Percentiles rank a stretch among this genome's conserved stretches.
These are phyloP conservation scores for Acer saccharum DNA, from an alignment of 345 rosid genomes.

Conservation along the genomic window DNA sequence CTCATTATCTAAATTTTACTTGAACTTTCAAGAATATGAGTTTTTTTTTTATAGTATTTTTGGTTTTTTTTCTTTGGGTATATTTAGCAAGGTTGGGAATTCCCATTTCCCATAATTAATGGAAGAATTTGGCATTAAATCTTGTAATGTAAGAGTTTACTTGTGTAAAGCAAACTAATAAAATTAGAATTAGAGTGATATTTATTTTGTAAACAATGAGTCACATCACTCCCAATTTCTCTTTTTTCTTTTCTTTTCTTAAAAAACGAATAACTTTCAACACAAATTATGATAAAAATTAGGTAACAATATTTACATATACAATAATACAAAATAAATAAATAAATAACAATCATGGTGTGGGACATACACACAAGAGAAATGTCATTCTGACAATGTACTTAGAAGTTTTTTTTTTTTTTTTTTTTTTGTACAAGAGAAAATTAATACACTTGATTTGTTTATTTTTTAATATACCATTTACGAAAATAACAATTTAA, in stretches of 20 bases:
- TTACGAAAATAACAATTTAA: too few relatives aligned
- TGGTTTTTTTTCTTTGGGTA: too few relatives aligned
- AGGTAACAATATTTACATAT: background rate
- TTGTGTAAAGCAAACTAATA: background rate
- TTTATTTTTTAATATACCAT: too few relatives aligned
- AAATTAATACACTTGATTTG: background rate
- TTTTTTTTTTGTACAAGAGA: constrained; percentile 22
- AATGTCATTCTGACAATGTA: background rate
- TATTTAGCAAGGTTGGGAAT: too few relatives aligned
- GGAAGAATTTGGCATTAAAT: background rate
- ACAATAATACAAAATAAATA: background rate
- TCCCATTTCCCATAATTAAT: background rate
- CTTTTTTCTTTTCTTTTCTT: background rate
- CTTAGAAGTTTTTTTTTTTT: constrained; percentile 15
- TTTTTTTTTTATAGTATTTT: too few relatives aligned
- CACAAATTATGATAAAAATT: too few relatives aligned
- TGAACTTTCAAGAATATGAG: too few relatives aligned
- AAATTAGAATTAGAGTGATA: background rate
- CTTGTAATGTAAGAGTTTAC: background rate
- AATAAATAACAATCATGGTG: background rate
- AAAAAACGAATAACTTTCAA: background rate
- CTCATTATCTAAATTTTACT: too few relatives aligned
- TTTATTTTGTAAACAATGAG: background rate
- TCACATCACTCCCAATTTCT: background rate
- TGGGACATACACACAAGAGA: constrained; percentile 8